Conservation (phyloP, 1,139 yeast species). For the Trichomonascaceae sp. region DNA sequence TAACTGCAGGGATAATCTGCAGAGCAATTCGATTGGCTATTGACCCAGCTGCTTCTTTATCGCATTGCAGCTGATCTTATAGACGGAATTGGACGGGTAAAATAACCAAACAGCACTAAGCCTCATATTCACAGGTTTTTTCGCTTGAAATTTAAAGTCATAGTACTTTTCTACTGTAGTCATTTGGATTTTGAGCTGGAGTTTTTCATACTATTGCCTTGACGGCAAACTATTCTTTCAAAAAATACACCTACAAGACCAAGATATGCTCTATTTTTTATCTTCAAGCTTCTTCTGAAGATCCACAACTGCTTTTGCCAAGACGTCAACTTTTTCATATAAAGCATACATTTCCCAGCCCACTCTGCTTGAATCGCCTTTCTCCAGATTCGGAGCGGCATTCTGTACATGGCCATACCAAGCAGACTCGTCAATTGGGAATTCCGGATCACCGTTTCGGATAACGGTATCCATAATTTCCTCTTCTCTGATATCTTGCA, state of each 20-base stretch:
- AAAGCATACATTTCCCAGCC: conserved; percentile 62
- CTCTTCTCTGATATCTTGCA: conserved; percentile 21
- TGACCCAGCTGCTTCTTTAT: no score
- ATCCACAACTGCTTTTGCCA: conserved; percentile 30
- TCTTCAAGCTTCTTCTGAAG: conserved; percentile 12
- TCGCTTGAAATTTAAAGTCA: no score
- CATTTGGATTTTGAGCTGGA: no score
- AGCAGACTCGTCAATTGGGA: conserved; percentile 42
- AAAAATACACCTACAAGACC: neutral
- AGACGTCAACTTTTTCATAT: conserved; percentile 36
- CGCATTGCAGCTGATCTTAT: no score
- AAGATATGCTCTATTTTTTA: neutral
- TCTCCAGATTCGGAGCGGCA: conserved; percentile 51
- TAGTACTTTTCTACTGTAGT: no score
- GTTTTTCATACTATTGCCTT: no score
- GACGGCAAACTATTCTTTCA: no score
- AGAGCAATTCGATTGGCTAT: no score
- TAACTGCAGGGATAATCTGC: no score
- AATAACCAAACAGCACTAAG: no score
- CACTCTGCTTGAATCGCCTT: conserved; percentile 51
- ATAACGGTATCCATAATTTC: conserved; percentile 45
- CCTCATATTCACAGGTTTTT: no score
- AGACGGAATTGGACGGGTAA: no score
- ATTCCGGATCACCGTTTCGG: conserved; percentile 58
- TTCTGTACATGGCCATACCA: conserved; percentile 47